These are phyloP conservation scores for Waitea zeae DNA, from an alignment of 1,284 basidiomycete species.

Conservation along the genomic window DNA sequence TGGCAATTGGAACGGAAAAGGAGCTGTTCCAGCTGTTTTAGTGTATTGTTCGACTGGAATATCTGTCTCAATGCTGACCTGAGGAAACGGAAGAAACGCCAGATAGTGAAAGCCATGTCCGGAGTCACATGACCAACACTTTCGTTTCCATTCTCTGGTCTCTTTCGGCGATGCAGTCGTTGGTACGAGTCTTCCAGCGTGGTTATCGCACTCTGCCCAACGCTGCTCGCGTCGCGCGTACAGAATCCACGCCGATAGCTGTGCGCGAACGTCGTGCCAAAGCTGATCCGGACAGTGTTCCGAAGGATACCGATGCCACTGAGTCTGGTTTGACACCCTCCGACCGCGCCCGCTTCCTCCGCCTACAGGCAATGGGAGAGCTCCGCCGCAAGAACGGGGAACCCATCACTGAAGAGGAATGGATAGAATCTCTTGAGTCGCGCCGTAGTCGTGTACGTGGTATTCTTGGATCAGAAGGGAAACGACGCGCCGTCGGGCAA, in stretches of 20 bases:
- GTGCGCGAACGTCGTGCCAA: conserved; percentile 42
- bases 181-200: conserved; percentile 19
- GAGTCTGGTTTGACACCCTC: conserved; percentile 37
- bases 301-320: neutral
- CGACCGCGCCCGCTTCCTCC: conserved; percentile 40
- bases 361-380: conserved; percentile 33
- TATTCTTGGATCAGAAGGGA: conserved; percentile 23
- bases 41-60: no score
- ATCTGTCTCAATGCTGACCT: no score
- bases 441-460: conserved; percentile 51
- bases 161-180: conserved; percentile 12
- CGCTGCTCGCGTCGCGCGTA: conserved; percentile 36
- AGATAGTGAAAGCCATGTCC: no score
- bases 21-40: no score
- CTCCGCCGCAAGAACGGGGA: conserved; percentile 22
- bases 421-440: conserved; percentile 35
- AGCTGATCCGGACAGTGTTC: neutral
- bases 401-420: conserved; percentile 29
- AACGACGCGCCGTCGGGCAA: conserved; percentile 51
- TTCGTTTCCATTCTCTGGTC: neutral
- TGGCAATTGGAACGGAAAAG: conserved; percentile 35
- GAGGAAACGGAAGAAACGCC: no score
- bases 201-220: conserved; percentile 31
- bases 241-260: conserved; percentile 49
- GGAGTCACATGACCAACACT: no score